phyloP scores from a whole-genome alignment of 2,329 filamentous ascomycete species.

The Colletotrichum sp. region DNA sequence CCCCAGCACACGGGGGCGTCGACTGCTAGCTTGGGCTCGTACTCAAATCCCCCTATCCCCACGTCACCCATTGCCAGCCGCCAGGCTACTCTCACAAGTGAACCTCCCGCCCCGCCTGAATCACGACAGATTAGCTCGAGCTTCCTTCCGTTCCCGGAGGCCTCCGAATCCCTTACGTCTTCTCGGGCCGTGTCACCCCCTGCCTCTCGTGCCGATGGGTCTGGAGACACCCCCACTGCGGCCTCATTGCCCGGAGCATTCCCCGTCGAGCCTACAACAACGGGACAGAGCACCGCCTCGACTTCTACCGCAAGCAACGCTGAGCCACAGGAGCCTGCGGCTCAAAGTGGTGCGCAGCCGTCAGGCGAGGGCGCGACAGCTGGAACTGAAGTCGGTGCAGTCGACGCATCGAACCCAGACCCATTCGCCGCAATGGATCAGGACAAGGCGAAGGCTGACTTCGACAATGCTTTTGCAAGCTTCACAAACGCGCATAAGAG shows the following conservation, averaged over 20 bases:
- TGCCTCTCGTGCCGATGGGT: slow-evolving; percentile 59
- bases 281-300: slow-evolving; percentile 35
- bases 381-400: background rate
- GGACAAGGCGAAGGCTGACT: slow-evolving; percentile 76
- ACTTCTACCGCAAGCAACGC: slow-evolving; percentile 36
- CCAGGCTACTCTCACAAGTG: slow-evolving; percentile 61
- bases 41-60: slow-evolving; percentile 61
- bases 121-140: slow-evolving; percentile 80
- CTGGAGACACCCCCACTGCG: slow-evolving; percentile 41
- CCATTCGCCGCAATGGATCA: slow-evolving; percentile 60
- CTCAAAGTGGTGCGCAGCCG: slow-evolving; percentile 27
- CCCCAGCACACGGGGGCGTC: slow-evolving; percentile 64
- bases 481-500: slow-evolving; percentile 64
- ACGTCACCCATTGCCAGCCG: slow-evolving; percentile 64
- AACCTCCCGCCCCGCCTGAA: slow-evolving; percentile 68
- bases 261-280: slow-evolving; percentile 41
- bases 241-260: slow-evolving; percentile 33
- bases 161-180: slow-evolving; percentile 73
- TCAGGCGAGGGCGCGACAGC: slow-evolving; percentile 3
- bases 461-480: slow-evolving; percentile 83
- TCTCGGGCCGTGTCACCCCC: slow-evolving; percentile 81
- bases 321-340: slow-evolving; percentile 24
- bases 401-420: slow-evolving; percentile 34
- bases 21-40: slow-evolving; percentile 55
- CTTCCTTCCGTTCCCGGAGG: slow-evolving; percentile 72